Evolutionary conservation across 2,329 filamentous ascomycete genomes (phyloP).

Genomic region (Dothistroma pini): DNA sequence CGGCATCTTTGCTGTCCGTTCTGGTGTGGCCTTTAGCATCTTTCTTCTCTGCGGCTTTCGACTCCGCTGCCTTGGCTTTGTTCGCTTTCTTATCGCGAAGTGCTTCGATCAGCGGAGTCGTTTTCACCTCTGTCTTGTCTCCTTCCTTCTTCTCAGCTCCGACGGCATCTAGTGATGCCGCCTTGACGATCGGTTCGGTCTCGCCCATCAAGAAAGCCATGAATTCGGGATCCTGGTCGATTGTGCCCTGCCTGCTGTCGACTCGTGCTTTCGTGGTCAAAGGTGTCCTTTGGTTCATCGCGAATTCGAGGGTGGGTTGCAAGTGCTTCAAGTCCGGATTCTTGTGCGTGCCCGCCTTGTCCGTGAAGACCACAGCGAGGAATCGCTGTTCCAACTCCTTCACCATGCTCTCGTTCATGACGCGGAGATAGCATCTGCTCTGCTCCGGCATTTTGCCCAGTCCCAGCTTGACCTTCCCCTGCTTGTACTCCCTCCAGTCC

Average conservation of each 20-base stretch:
- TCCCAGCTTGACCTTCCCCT: constrained; percentile 72
- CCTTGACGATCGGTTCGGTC: constrained; percentile 66
- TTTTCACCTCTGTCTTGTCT: constrained; percentile 63
- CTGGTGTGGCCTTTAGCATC: constrained; percentile 21
- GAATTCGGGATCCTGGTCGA: constrained; percentile 94
- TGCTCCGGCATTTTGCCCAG: constrained; percentile 82
- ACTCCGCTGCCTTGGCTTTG: constrained; percentile 28
- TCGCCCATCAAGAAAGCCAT: constrained; percentile 87
- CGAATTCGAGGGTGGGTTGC: constrained; percentile 75
- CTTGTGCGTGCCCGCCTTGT: constrained; percentile 72
- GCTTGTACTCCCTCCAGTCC: constrained; percentile 73
- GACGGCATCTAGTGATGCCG: constrained; percentile 49
- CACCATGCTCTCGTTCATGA: constrained; percentile 68
- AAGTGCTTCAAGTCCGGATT: constrained; percentile 67
- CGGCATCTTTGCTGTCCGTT: constrained; percentile 37
- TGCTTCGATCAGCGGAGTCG: constrained; percentile 85
- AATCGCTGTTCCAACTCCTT: constrained; percentile 66
- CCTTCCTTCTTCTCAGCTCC: constrained; percentile 45
- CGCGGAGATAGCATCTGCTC: constrained; percentile 75
- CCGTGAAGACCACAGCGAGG: constrained; percentile 67
- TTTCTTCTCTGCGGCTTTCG: constrained; percentile 35
- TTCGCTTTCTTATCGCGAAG: constrained; percentile 62
- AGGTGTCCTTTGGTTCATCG: constrained; percentile 79
- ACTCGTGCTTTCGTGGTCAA: constrained; percentile 64
- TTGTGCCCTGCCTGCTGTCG: constrained; percentile 86